Percentiles rank a stretch among this genome's conserved stretches.
Evolutionary conservation across 2,329 filamentous ascomycete species (phyloP).

Genomic region (Stemphylium lycopersici): DNA sequence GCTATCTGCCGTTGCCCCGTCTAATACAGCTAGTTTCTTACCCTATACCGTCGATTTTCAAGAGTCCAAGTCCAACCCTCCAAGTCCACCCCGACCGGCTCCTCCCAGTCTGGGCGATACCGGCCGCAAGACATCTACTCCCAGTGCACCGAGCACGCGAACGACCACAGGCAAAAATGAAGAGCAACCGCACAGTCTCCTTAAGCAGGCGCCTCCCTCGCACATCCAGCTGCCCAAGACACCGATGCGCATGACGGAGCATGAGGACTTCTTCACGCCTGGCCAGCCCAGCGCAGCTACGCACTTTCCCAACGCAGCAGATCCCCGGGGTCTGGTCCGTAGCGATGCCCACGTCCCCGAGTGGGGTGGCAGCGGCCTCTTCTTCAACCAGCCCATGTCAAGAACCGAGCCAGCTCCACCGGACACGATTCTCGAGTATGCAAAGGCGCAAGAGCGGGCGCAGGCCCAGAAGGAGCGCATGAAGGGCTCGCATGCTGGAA

Average conservation of each 20-base stretch:
- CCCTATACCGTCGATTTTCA: slow-evolving; percentile 89
- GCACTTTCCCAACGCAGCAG: slow-evolving; percentile 58
- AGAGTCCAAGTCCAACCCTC: slow-evolving; percentile 54
- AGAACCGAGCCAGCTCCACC: slow-evolving; percentile 76
- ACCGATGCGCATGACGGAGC: slow-evolving; percentile 46
- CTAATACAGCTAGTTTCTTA: slow-evolving; percentile 70
- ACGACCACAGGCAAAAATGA: slow-evolving; percentile 23
- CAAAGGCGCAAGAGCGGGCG: slow-evolving; percentile 53
- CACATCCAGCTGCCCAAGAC: slow-evolving; percentile 48
- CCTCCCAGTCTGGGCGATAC: slow-evolving; percentile 48
- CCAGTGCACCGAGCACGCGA: slow-evolving; percentile 11
- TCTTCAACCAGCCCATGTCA: slow-evolving; percentile 78
- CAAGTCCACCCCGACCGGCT: slow-evolving; percentile 31
- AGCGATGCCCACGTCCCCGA: slow-evolving; percentile 76
- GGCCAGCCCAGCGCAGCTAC: slow-evolving; percentile 54
- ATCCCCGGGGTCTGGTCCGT: slow-evolving; percentile 64
- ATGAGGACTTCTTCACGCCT: slow-evolving; percentile 56
- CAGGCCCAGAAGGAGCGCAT: slow-evolving; percentile 34
- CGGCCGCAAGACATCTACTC: slow-evolving; percentile 56
- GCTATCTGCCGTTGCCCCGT: neutral
- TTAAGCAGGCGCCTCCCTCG: slow-evolving; percentile 40
- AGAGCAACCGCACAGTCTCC: slow-evolving; percentile 47
- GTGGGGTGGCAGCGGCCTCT: slow-evolving; percentile 70
- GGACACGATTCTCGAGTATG: slow-evolving; percentile 74
- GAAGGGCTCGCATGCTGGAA: slow-evolving; percentile 20